Evolutionary conservation across 371 early-diverging fungal species (phyloP), one percentile per base, ranked within the genome.

Genomic region (Lichtheimia corymbifera): DNA sequence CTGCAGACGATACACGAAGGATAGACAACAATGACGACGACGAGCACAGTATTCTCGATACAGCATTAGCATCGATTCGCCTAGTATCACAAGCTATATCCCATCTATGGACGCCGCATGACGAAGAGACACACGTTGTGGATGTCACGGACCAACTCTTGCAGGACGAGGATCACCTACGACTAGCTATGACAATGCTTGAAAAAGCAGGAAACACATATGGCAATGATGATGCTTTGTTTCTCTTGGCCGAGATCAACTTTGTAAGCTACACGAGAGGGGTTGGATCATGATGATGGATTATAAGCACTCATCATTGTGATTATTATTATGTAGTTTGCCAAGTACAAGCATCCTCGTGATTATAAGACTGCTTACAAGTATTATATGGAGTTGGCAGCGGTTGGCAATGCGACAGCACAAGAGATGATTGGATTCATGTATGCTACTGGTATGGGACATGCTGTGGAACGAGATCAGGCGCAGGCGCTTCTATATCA

Each of bases 381-480:
- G 24, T 83, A 84, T 55, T 91, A 87, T 63, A 62, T 72, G 51
- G 57, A 72, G 54, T 68, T 91, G 50, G 89, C 91, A 0, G 68
- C 75, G 20, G 60, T 64, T 22, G 97, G 96, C 43, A 90, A 94
- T 66, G 82, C 93, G 5, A 84, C 88, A 4, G 97, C 94, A 14
- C 97, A 95, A 66, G 88, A 93, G 40, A 89, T 90, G 82, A 70
- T 95, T 5, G 97, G 96, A 6, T 84, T 94, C 59, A 86, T 94
- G 74, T 90, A 95, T 70, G 87, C 97, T 2, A 92, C 96, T 0
- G 97, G 96, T 1, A 66, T 97, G 41, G 97, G 95, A 11, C 74
- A 85, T 51, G 79, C 72, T 4, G 88, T 88, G 12, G 68, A 82
- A 65, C 59, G 85, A 14, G 83, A 88, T 63, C 86, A 87, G 63